Percentiles rank a stretch among this genome's conserved stretches.
These are phyloP conservation scores for Cyamopsis tetragonoloba DNA, from an alignment of 306 rosid genomes.

Conservation along the genomic window DNA sequence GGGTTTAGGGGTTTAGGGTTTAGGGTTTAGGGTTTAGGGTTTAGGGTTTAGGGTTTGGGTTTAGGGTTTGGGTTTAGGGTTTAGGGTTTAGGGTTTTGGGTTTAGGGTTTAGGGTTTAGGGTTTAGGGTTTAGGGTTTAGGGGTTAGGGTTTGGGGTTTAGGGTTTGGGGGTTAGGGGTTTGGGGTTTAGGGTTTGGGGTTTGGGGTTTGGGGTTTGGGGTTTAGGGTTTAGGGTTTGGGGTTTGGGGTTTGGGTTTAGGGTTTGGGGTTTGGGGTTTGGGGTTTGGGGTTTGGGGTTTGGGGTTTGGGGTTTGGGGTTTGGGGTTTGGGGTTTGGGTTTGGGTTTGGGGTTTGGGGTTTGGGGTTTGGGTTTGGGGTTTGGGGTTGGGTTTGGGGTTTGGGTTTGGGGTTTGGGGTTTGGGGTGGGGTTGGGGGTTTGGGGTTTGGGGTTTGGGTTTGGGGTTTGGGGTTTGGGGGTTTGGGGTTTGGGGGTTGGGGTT, in stretches of 20 bases:
- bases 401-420: not conserved
- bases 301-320: not conserved
- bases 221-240: not conserved
- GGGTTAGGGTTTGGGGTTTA: not conserved
- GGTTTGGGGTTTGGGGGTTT: not conserved
- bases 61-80: not conserved
- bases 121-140: not conserved
- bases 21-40: not conserved
- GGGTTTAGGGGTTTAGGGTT: not conserved
- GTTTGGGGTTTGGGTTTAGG: not conserved
- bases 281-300: not conserved
- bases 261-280: not conserved
- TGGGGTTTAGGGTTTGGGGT: not conserved
- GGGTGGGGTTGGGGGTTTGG: not conserved
- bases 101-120: not conserved
- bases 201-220: not conserved
- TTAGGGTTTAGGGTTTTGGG: not conserved
- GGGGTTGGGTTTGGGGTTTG: not conserved
- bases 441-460: not conserved
- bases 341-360: not conserved
- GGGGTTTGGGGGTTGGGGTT: not conserved
- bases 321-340: not conserved
- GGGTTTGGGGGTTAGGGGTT: not conserved
- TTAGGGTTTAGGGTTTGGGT: not conserved
- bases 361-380: constrained; percentile 12